Evolutionary conservation across 2,329 filamentous ascomycete genomes (phyloP), one percentile per base, ranked within the genome.

Genomic region (Alternaria ventricosa): DNA sequence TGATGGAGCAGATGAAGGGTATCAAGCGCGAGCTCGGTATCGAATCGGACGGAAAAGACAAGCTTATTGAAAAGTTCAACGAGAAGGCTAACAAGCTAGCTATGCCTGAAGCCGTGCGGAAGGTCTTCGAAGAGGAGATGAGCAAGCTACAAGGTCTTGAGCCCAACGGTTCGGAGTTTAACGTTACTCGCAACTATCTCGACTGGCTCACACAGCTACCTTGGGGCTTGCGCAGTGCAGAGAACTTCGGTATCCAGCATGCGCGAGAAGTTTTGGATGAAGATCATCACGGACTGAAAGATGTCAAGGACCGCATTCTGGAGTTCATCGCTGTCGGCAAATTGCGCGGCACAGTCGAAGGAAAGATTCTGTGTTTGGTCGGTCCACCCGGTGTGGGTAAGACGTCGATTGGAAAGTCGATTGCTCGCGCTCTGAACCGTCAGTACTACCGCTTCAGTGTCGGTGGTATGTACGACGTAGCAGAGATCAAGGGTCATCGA

Each of bases 1-100:
- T 99, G 50, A 96, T 97, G 93, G 96, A 99, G 82, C 96, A 99
- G 80, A 97, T 99, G 94, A 98, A 98, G 84, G 96, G 94, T 25
- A 99, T 99, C 76, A 91, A 93, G 62, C 88, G 96, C 62, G 96
- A 99, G 81, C 88, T 99, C 53, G 96, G 96, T 22, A 93, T 99
- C 57, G 96, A 99, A 79, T 97, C 93, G 6, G 96, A 99, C 76
- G 96, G 96, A 68, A 99, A 98, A 82, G 96, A 99, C 76, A 98
- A 98, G 83, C 86, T 99, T 12, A 92, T 99, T 1, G 96, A 98
- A 80, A 97, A 92, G 79, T 99, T 99, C 85, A 96, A 93, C 82
- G 94, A 97, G 76, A 97, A 97, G 85, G 94, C 93, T 0, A 87
- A 88, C 76, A 97, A 96, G 78, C 86, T 99, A 53, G 94, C 94